Evolutionary conservation across 192 early-diverging fungal species (phyloP), one percentile per base, ranked within the genome.

Genomic region (Chytriomyces confervae): DNA sequence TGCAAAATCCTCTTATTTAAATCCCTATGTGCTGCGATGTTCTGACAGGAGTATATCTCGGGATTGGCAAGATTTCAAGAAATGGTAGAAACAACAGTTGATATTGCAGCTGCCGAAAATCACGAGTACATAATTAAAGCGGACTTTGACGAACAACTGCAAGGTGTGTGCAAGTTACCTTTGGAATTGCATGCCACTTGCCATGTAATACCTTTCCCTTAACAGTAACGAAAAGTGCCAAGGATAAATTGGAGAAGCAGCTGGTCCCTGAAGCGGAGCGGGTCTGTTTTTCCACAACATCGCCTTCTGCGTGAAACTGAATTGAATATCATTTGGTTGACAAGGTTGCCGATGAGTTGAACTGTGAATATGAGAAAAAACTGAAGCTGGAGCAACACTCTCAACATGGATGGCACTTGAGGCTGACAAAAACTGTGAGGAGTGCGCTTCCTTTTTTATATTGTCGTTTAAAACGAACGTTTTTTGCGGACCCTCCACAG

Each of bases 91-190:
- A 93, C 92, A 6, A 95, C 94, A 0, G 90, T 98, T 46, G 97
- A 98, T 81, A 81, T 97, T 62, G 89, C 88, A 9, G 94, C 95
- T 45, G 87, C 92, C 0, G 94, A 95, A 45, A 77, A 86, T 61
- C 96, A 98, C 79, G 94, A 97, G 76, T 98, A 93, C 73, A 80
- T 94, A 24, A 91, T 99, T 69, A 93, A 93, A 53, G 84, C 96
- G 0, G 93, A 95, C 49, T 94, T 94, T 84, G 92, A 97, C 81
- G 84, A 89, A 27, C 79, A 82, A 9, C 76, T 95, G 76, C 83
- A 92, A 85, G 86, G 92, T 93, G 78, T 62, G 57, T 74, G 10
- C 3, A 3, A 13, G 18, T 44, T 6, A 23, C 2, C 72, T 50
- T 43, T 10, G 53, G 20, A 18, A 57, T 57, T 13, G 53, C 20